Evolutionary conservation across 23 red algal genomes (phyloP).

Genomic region (Chondrus crispus): DNA sequence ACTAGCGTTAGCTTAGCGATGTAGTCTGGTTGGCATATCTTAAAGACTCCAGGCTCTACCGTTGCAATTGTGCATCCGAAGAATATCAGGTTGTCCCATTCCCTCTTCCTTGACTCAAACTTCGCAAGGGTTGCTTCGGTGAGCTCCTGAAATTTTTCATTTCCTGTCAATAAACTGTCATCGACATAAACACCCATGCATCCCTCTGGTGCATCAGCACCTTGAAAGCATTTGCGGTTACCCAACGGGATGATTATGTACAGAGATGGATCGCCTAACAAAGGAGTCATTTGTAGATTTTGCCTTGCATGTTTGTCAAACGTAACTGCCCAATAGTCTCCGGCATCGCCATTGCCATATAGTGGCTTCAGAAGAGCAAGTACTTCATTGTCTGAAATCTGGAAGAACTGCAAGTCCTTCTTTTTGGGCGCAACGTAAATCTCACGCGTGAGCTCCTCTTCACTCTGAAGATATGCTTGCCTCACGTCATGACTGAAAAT

Average conservation of each 20-base stretch:
- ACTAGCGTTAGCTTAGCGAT: not conserved
- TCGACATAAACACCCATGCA: not conserved
- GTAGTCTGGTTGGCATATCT: not conserved
- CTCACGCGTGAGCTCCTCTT: not conserved
- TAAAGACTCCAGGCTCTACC: not conserved
- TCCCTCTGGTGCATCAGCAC: not conserved
- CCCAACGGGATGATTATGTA: not conserved
- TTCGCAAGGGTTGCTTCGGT: not conserved
- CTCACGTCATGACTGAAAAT: not conserved
- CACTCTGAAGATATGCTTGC: conserved; percentile 12
- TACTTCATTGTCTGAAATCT: not conserved
- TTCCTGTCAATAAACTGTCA: not conserved
- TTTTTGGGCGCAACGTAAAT: not conserved
- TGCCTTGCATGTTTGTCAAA: not conserved
- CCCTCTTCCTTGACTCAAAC: not conserved
- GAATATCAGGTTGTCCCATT: not conserved
- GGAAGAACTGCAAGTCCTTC: not conserved
- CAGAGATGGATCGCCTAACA: not conserved
- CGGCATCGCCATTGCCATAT: not conserved
- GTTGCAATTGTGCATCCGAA: not conserved
- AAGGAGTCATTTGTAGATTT: not conserved
- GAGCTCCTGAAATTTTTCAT: not conserved
- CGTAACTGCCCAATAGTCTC: not conserved
- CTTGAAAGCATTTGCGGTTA: not conserved
- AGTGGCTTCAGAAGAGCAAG: not conserved